A percentile compares a stretch with the other conserved stretches of the same genome.
phyloP scores from a whole-genome alignment of 2,329 filamentous ascomycete species.

The Parastagonospora avenae region DNA sequence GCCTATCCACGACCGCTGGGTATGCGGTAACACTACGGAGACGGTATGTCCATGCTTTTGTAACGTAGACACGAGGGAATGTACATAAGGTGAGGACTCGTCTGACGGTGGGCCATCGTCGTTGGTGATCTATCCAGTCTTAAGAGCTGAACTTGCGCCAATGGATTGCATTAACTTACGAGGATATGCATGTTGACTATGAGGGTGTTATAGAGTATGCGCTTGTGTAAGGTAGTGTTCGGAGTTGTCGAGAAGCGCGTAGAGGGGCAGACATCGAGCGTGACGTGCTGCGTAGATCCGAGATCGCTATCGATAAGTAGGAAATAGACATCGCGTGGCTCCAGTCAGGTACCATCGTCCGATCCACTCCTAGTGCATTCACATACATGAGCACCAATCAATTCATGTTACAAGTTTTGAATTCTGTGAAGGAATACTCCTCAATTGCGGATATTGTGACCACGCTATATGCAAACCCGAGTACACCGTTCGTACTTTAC shows the following conservation, averaged over 20 bases:
- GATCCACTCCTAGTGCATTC: neutral
- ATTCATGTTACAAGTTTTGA: no score
- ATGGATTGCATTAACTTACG: conserved; percentile 21
- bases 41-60: conserved; percentile 77
- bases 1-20: conserved; percentile 95
- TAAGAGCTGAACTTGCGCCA: conserved; percentile 6
- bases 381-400: no score
- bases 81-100: conserved; percentile 56
- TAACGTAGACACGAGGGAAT: conserved; percentile 52
- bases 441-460: neutral
- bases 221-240: conserved; percentile 11
- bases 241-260: conserved; percentile 6
- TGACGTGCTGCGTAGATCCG: conserved; percentile 29
- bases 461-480: no score
- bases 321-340: conserved; percentile 13
- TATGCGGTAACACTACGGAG: conserved; percentile 87
- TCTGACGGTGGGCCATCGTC: conserved; percentile 59
- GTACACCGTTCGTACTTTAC: neutral
- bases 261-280: conserved; percentile 19
- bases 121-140: conserved; percentile 51
- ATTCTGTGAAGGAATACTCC: neutral
- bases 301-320: conserved; percentile 28
- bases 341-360: conserved; percentile 16
- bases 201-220: neutral
- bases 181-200: conserved; percentile 45